Evolutionary conservation across 352 stramenopile species (phyloP).

Genomic region (Phytophthora sp.): DNA sequence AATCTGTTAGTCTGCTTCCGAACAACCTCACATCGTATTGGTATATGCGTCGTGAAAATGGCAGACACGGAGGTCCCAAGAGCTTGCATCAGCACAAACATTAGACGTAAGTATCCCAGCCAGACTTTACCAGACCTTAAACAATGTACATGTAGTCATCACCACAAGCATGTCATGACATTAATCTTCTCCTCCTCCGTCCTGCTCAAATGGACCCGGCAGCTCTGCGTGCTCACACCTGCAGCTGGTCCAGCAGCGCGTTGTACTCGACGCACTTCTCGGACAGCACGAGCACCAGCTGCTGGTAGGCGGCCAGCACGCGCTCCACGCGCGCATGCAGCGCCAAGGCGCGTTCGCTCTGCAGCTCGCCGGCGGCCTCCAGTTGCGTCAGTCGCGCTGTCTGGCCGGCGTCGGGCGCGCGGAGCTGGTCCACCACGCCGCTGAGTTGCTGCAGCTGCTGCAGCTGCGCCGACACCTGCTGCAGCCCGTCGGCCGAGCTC

Average conservation of each 20-base stretch:
- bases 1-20: too few relatives aligned
- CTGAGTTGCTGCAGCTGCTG: slow-evolving; percentile 56
- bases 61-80: too few relatives aligned
- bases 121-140: too few relatives aligned
- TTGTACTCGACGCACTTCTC: slow-evolving; percentile 78
- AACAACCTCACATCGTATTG: too few relatives aligned
- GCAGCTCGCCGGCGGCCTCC: slow-evolving; percentile 33
- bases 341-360: slow-evolving; percentile 51
- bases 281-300: slow-evolving; percentile 74
- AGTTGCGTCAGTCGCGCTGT: slow-evolving; percentile 32
- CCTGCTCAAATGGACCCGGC: too few relatives aligned
- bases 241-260: slow-evolving; percentile 57
- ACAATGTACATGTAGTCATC: too few relatives aligned
- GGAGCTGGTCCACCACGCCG: slow-evolving; percentile 52
- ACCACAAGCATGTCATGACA: too few relatives aligned
- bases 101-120: too few relatives aligned
- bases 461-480: slow-evolving; percentile 42
- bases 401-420: slow-evolving; percentile 21
- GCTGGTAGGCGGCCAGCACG: slow-evolving; percentile 61
- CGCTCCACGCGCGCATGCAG: slow-evolving; percentile 59
- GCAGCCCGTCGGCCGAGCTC: slow-evolving; percentile 52
- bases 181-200: too few relatives aligned
- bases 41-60: too few relatives aligned
- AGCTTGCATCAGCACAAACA: too few relatives aligned
- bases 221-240: too few relatives aligned